Base-by-base conservation (phyloP, 202 grass and related monocot species). In the Brachypodium distachyon region DNA sequence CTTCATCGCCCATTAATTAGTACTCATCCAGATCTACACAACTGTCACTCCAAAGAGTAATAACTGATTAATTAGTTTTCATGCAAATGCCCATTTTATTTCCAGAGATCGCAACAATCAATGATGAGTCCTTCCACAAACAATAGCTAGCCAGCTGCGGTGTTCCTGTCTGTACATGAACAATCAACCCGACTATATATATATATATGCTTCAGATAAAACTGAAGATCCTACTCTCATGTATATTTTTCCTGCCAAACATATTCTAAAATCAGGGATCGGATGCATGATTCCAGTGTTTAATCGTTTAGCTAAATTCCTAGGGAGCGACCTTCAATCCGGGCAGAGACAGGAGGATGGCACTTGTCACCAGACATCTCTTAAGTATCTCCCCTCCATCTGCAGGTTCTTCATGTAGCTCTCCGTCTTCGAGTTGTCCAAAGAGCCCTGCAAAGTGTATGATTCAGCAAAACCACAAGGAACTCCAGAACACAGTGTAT, bases 301-400 rank as follows among this genome's bases (percentile, higher is more conserved):
- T 8, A 33, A 34, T 2, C 22, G 12, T 34, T 74, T 32, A 25
- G 0, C 52, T 61, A 43, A 37, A 64, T 41, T 77, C 26, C 54
- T 47, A 51, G 0, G 19, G 25, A 34, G 60, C 9, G n/a, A n/a
- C n/a, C n/a, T n/a, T n/a, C n/a, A n/a, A n/a, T n/a, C n/a, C n/a
- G n/a, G n/a, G n/a, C n/a, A n/a, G n/a, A 6, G 33, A 36, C 33
- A 7, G 3, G 34, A 67, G 12, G 18, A 8, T 6, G 9, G 17
- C 31, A 16, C 53, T 31, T n/a, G 36, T 83, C 48, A 91, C 85
- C 89, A 87, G 6, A 87, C 89, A 49, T 91, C 89, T 76, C 89
- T 85, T 54, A 91, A 77, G 61, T 91, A 91, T 25, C 89, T 91
- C 77, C 85, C 89, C 65, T 87, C 84, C 67, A 50, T 82, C 67